A percentile compares a stretch with the other conserved stretches of the same genome.
phyloP scores from a whole-genome alignment of 2,329 filamentous ascomycete genomes.

The Trichoderma asperellum region DNA sequence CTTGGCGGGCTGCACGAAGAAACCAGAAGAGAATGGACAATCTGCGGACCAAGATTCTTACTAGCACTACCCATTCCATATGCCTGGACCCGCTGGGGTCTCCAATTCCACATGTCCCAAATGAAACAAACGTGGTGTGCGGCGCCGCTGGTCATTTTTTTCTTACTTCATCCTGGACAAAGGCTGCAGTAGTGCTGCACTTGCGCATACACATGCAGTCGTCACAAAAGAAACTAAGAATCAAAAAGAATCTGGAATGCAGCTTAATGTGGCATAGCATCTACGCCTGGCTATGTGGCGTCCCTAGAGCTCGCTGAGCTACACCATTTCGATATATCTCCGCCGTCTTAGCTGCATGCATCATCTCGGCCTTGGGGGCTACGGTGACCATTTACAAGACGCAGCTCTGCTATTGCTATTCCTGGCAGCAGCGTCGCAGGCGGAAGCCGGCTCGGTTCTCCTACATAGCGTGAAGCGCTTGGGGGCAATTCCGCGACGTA shows the following conservation, averaged over 20 bases:
- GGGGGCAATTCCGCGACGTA: slow-evolving; percentile 1
- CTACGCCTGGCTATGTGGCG: slow-evolving; percentile 7
- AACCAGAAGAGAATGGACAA: slow-evolving; percentile 18
- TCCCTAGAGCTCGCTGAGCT: slow-evolving; percentile 3
- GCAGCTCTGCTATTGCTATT: neutral
- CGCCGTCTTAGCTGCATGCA: neutral
- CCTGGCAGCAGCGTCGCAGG: neutral
- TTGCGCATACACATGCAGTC: neutral
- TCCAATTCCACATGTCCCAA: neutral
- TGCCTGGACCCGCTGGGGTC: neutral
- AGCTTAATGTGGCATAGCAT: slow-evolving; percentile 15
- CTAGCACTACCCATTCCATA: neutral
- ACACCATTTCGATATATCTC: slow-evolving; percentile 4
- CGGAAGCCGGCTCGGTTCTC: slow-evolving; percentile 3
- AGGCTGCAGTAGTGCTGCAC: slow-evolving; percentile 6
- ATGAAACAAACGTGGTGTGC: slow-evolving; percentile 3
- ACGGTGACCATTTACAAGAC: neutral
- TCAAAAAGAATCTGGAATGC: neutral
- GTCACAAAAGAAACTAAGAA: neutral
- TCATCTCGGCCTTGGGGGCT: slow-evolving; percentile 8
- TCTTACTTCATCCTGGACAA: neutral
- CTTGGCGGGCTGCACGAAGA: slow-evolving; percentile 8
- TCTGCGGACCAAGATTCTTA: slow-evolving; percentile 2
- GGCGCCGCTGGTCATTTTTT: neutral
- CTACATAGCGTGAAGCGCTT: neutral